Evolutionary conservation across 2,329 filamentous ascomycete species (phyloP), one percentile per base, ranked within the genome.

Genomic region (Arthrobotrys conoides): DNA sequence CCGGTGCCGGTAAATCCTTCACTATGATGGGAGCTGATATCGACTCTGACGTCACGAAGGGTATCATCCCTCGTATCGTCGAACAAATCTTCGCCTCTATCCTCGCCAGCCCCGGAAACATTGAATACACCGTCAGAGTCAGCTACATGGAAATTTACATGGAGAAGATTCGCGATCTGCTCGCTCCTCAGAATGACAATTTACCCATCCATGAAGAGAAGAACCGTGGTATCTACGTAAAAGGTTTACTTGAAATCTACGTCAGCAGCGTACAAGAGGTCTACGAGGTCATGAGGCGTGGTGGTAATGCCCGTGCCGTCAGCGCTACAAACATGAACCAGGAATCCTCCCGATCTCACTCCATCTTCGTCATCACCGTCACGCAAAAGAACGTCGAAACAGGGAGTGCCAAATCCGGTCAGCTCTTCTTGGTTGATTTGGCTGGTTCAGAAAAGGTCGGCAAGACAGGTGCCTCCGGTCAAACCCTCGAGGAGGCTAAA

Each of bases 61-160:
- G 96, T 73, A 97, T 99, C 82, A 99, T 99, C 84, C 99, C 98
- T 86, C 99, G 83, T 64, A 98, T 96, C 0, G 98, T 99, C 94
- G 95, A 98, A 85, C 96, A 99, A 85, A 87, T 99, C 30, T 99
- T 99, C 83, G 96, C 99, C 86, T 93, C 95, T 84, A 97, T 99
- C 81, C 87, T 88, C n/a, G 96, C 98, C 72, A 87, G 71, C 91
- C 91, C 80, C 90, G 78, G 94, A 97, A 80, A 98, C 97, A 85
- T 88, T 90, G 41, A 96, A 98, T 72, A 93, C 94, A 0, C 89
- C 98, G 20, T 97, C 94, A 0, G 99, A 98, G 83, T 99, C 79
- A 92, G 92, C 64, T 94, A 95, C 85, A 97, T 99, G 48, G 96
- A 99, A 84, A 99, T 99, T 80, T 99, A 99, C 88, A 99, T 99